phyloP scores from a whole-genome alignment of 306 rosid species.

The Quercus berberidifolia region DNA sequence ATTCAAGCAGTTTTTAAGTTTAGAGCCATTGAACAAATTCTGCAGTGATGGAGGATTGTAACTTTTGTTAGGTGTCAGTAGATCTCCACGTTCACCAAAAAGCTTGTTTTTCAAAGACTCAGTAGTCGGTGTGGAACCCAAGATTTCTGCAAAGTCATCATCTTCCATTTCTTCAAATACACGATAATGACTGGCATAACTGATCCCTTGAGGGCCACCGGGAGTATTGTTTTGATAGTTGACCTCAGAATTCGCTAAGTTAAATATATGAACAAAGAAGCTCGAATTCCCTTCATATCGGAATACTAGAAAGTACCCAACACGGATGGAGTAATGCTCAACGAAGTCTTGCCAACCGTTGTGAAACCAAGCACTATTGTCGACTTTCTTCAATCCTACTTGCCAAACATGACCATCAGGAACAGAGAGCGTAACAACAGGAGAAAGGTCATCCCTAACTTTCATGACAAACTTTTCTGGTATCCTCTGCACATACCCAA shows the following conservation, averaged over 20 bases:
- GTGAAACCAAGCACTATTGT: constrained; percentile 62
- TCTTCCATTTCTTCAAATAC: constrained; percentile 84
- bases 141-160: constrained; percentile 53
- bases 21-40: constrained; percentile 78
- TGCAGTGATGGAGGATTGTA: constrained; percentile 56
- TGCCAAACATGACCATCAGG: constrained; percentile 84
- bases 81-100: constrained; percentile 42
- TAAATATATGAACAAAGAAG: constrained; percentile 66
- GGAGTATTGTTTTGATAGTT: constrained; percentile 52
- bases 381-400: constrained; percentile 61
- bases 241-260: constrained; percentile 70
- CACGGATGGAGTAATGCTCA: constrained; percentile 59
- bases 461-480: constrained; percentile 74
- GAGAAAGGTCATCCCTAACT: constrained; percentile 65
- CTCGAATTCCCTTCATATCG: constrained; percentile 75
- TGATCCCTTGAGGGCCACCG: constrained; percentile 39
- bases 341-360: constrained; percentile 87
- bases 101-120: constrained; percentile 45
- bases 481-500: constrained; percentile 61
- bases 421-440: constrained; percentile 53
- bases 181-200: constrained; percentile 37
- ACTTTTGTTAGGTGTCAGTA: constrained; percentile 34
- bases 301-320: constrained; percentile 74
- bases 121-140: constrained; percentile 37
- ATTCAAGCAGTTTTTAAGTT: constrained; percentile 44